Percentiles rank a stretch among this genome's conserved stretches.
Evolutionary conservation across 768 basidiomycete genomes (phyloP).

Genomic region (Pisolithus marmoratus): DNA sequence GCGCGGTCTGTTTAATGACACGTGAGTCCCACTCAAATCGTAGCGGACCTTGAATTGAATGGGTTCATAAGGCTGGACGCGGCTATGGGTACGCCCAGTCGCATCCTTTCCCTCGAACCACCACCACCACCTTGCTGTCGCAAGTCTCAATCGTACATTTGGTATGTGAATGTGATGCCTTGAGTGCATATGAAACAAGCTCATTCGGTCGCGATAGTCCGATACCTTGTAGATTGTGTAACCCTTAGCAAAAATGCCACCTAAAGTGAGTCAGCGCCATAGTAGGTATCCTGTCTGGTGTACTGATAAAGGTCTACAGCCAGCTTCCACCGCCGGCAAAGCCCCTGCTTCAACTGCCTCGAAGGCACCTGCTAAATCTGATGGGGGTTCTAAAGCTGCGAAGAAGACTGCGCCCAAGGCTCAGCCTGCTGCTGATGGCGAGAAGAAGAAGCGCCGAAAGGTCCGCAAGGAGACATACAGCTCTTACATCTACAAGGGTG

Average conservation of each 20-base stretch:
- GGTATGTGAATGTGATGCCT: conserved; percentile 13
- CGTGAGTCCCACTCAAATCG: conserved; percentile 21
- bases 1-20: conserved; percentile 32
- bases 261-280: conserved; percentile 25
- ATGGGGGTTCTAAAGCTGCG: conserved; percentile 44
- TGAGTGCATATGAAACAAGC: conserved; percentile 4
- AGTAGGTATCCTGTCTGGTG: conserved; percentile 1
- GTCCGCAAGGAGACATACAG: conserved; percentile 77
- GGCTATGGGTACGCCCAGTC: conserved; percentile 22
- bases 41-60: conserved; percentile 30
- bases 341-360: conserved; percentile 48
- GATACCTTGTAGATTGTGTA: conserved; percentile 30
- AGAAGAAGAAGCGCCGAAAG: conserved; percentile 82
- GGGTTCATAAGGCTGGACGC: conserved; percentile 28
- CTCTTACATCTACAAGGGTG: conserved; percentile 82
- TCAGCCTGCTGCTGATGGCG: conserved; percentile 46
- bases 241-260: conserved; percentile 27
- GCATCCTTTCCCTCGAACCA: conserved; percentile 26
- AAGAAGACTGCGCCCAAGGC: conserved; percentile 60
- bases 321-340: conserved; percentile 36
- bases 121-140: conserved; percentile 16
- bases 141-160: conserved; percentile 14
- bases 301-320: conserved; percentile 23
- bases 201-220: conserved; percentile 15
- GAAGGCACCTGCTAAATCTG: conserved; percentile 49